Evolutionary conservation across 495 filamentous ascomycete species (phyloP).

Genomic region (Podospora pseudopauciseta): DNA sequence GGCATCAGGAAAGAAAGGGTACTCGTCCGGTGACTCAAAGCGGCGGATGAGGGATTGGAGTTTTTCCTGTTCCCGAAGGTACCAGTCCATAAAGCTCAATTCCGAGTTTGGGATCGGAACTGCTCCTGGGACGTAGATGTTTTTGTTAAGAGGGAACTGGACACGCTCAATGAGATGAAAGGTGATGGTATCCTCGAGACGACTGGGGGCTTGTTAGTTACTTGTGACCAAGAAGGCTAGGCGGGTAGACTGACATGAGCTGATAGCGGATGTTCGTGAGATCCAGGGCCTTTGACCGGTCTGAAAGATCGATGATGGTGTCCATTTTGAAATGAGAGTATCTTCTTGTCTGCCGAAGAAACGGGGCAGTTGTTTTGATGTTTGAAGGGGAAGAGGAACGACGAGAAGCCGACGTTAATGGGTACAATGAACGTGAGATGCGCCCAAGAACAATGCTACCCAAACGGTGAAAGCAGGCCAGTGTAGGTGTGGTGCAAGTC

Average conservation of each 20-base stretch:
- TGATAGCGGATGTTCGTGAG: constrained; percentile 92
- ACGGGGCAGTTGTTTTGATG: no score
- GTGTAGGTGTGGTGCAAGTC: no score
- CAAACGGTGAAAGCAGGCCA: background rate
- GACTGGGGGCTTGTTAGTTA: constrained; percentile 49
- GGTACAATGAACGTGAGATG: background rate
- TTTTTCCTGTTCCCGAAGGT: constrained; percentile 81
- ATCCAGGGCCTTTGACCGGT: constrained; percentile 80
- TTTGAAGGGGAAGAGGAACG: background rate
- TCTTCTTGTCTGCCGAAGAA: background rate
- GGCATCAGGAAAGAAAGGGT: constrained; percentile 89
- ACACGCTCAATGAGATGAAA: constrained; percentile 98
- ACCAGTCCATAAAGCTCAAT: constrained; percentile 89
- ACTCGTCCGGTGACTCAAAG: constrained; percentile 94
- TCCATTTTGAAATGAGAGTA: constrained; percentile 61
- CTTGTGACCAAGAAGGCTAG: background rate
- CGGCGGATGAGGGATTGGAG: constrained; percentile 93
- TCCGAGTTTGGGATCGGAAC: constrained; percentile 66
- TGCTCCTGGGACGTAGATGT: constrained; percentile 80
- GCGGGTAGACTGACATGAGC: constrained; percentile 64
- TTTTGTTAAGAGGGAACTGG: constrained; percentile 90
- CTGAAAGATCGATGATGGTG: constrained; percentile 78
- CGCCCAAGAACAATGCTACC: background rate
- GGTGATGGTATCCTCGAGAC: constrained; percentile 96
- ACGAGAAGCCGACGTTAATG: background rate